Evolutionary conservation across 2,329 filamentous ascomycete species (phyloP), one percentile per base, ranked within the genome.

Genomic region (Fusarium veterinarium): DNA sequence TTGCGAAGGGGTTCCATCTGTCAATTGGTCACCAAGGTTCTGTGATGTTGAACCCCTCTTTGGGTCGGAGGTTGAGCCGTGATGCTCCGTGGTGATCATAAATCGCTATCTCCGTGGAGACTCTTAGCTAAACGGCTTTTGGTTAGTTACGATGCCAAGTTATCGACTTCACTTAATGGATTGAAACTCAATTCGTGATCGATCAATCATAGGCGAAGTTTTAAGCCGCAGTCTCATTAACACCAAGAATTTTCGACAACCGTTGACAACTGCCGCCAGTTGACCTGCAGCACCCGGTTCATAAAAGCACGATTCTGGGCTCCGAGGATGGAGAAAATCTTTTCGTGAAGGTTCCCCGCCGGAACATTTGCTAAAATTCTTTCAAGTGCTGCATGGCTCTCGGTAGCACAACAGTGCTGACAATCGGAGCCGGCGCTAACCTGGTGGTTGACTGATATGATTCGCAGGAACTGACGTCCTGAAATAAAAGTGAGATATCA

Each of bases 61-160:
- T 33, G 25, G 19, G 35, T 37, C 53, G 62, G 53, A 67, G 41
- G 41, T 37, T 19, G 35, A 67, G 35, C 62, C 62, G 62, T 59
- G 64, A 52, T 52, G 13, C 33, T 25, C 63, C 62, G 53, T 64
- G 42, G 13, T 41, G 11, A 28, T 53, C n/a, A 33, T 16, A 30
- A 55, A 64, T 64, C 58, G 45, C 59, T 55, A 63, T 64, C 61
- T 37, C 28, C 45, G 45, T 40, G 45, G 45, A 3, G 28, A 38
- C 44, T 42, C 20, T 1, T 44, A 23, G 37, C 53, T 57, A 46
- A 25, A 28, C n/a, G 40, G 6, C 41, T 25, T 28, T 57, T 23
- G 30, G 40, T 35, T 57, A 57, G n/a, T 28, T 40, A n/a, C 1
- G 13, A n/a, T 40, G 35, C 25, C 8, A n/a, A 53, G 19, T 8